A percentile compares a stretch with the other conserved stretches of the same genome.
Evolutionary conservation across 169 alveolate genomes (phyloP).

Genomic region (Cryptosporidium ryanae): DNA sequence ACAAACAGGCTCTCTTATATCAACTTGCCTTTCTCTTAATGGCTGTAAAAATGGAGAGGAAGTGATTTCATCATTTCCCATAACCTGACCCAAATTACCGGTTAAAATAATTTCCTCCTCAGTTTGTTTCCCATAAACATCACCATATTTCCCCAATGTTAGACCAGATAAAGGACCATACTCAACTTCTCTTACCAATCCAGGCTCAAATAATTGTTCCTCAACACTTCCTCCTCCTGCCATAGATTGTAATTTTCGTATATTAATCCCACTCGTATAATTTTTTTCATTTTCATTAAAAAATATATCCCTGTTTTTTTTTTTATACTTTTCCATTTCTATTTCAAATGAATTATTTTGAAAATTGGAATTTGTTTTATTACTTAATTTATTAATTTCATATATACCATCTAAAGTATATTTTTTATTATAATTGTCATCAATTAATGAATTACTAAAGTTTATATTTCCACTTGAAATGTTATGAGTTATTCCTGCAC

Average conservation of each 20-base stretch:
- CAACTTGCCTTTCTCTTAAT: background rate
- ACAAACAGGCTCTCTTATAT: constrained; percentile 43
- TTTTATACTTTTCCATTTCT: background rate
- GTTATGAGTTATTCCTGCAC: background rate
- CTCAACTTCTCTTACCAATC: constrained; percentile 29
- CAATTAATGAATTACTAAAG: background rate
- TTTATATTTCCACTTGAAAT: background rate
- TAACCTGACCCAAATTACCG: constrained; percentile 30
- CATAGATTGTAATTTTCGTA: constrained; percentile 25
- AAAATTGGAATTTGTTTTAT: background rate
- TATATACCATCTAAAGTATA: background rate
- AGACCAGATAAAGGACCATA: constrained; percentile 54
- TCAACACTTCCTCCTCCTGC: constrained; percentile 42
- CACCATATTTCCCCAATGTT: constrained; percentile 38
- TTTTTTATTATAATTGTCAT: background rate
- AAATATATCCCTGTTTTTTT: background rate
- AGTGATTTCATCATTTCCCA: constrained; percentile 33
- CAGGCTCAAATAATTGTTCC: constrained; percentile 56
- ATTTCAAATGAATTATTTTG: background rate
- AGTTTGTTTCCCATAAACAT: constrained; percentile 53
- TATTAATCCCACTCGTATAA: background rate
- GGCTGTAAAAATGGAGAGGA: constrained; percentile 15
- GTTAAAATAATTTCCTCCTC: constrained; percentile 44
- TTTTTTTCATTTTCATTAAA: background rate
- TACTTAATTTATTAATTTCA: background rate